Base-by-base conservation (phyloP, 192 early-diverging fungal genomes). In the Coemansia interrupta region DNA sequence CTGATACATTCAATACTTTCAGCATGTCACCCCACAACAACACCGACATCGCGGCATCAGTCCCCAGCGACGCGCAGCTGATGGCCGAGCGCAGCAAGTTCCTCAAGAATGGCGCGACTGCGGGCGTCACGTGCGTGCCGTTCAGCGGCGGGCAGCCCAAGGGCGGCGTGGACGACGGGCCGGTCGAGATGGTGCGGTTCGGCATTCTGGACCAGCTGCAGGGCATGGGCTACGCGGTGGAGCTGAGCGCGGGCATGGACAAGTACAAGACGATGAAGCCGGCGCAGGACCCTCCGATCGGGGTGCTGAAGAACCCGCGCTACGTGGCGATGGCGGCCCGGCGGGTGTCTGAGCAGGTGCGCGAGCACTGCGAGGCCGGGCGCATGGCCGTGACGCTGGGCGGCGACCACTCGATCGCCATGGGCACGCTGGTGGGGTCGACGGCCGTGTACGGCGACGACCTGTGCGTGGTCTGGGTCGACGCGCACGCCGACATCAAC, bases 401-500 rank as follows among this genome's bases (percentile, higher is more conserved):
- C 56, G 95, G 93, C 30, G 95, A 98, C 80, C 95, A 98, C 66
- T 94, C 93, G 17, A 83, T 98, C 39, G 95, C 88, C 18, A 85
- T 98, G 56, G 95, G 89, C 44, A 96, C 95, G 24, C 80, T 98
- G 1, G 83, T 85, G 32, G 95, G 93, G 29, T 82, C 84, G 22
- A 73, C 91, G 36, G 45, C 82, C 11, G 89, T 88, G 22, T 83
- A 95, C 74, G 84, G 83, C 47, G 79, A 87, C 61, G 86, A 92
- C 56, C 49, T 90, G 46, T 90, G 92, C 56, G 83, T 98, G 61
- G 85, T 98, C 54, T 98, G 93, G 95, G 84, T 98, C 12, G 93
- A 98, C 72, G 92, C 92, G 19, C 93, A 98, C 59, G 90, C 91
- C 23, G 92, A 94, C 66, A 92, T 94, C 80, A 98, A 98, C 83